A percentile compares a stretch with the other conserved stretches of the same genome.
phyloP scores from a whole-genome alignment of 2,329 filamentous ascomycete species.

The Aspergillus proliferans region DNA sequence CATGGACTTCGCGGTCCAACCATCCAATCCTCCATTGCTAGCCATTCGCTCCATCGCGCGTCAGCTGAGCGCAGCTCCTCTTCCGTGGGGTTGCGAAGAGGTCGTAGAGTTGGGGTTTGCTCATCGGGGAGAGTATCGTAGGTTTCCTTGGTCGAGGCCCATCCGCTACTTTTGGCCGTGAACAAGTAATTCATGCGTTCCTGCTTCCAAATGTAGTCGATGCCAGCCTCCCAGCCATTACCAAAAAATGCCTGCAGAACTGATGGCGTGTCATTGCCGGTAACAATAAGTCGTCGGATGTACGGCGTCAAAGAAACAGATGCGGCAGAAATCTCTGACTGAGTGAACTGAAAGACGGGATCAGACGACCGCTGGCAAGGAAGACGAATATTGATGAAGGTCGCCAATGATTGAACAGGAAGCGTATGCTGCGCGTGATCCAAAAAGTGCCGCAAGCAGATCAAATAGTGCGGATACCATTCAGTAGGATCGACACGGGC shows the following conservation, averaged over 20 bases:
- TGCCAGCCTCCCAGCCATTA: slow-evolving; percentile 72
- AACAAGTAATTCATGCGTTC: slow-evolving; percentile 93
- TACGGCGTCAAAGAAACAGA: slow-evolving; percentile 72
- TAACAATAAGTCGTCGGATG: slow-evolving; percentile 85
- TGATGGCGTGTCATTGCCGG: slow-evolving; percentile 77
- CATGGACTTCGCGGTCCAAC: slow-evolving; percentile 60
- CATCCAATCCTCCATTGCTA: slow-evolving; percentile 99
- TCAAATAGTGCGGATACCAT: slow-evolving; percentile 85
- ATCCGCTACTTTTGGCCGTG: slow-evolving; percentile 83
- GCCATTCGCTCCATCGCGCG: slow-evolving; percentile 83
- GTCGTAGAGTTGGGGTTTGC: slow-evolving; percentile 76
- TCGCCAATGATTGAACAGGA: slow-evolving; percentile 76
- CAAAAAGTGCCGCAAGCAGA: slow-evolving; percentile 81
- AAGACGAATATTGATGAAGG: slow-evolving; percentile 84
- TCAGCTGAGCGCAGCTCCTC: slow-evolving; percentile 78
- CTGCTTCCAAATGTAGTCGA: slow-evolving; percentile 75
- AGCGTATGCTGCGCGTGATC: slow-evolving; percentile 76
- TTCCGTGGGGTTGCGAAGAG: slow-evolving; percentile 66
- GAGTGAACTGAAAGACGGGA: slow-evolving; percentile 35
- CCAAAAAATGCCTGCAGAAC: slow-evolving; percentile 91
- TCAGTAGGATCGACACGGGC: slow-evolving; percentile 62
- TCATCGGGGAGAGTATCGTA: slow-evolving; percentile 85
- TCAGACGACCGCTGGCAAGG: slow-evolving; percentile 65
- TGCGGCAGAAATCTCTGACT: slow-evolving; percentile 21
- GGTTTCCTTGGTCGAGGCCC: slow-evolving; percentile 78